phyloP scores from a whole-genome alignment of 331 rosid species.

The Malus hybrid region DNA sequence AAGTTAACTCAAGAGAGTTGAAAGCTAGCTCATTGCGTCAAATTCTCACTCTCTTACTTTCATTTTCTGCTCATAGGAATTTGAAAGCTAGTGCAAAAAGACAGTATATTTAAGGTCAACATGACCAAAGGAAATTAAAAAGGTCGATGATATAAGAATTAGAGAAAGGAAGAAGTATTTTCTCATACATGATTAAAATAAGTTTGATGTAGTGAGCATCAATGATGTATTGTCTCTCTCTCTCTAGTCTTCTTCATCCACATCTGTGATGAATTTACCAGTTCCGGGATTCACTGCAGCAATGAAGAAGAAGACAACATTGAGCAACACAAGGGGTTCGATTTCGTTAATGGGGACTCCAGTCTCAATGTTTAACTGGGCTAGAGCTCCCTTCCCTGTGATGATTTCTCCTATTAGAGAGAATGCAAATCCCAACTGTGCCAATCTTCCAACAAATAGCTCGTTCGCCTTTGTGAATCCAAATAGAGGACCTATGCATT shows the following conservation, averaged over 20 bases:
- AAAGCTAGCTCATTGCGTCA: too few relatives aligned
- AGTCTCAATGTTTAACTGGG: conserved; percentile 89
- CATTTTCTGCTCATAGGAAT: too few relatives aligned
- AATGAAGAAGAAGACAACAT: conserved; percentile 81
- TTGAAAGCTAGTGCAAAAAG: neutral
- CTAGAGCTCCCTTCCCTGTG: conserved; percentile 97
- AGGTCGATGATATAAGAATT: neutral
- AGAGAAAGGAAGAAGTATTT: neutral
- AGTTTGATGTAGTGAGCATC: neutral
- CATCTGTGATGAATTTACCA: conserved; percentile 82
- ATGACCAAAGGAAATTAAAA: too few relatives aligned
- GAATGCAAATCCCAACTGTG: conserved; percentile 91
- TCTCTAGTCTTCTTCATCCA: conserved; percentile 41
- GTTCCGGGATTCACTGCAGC: conserved; percentile 98
- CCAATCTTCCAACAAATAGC: conserved; percentile 95
- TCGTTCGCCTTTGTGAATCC: conserved; percentile 96
- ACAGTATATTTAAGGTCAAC: too few relatives aligned
- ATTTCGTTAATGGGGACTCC: conserved; percentile 90
- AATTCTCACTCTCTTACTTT: too few relatives aligned
- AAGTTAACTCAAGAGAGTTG: too few relatives aligned
- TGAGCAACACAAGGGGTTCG: conserved; percentile 87
- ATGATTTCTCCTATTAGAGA: conserved; percentile 89
- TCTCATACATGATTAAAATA: conserved; percentile 8
- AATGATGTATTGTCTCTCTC: neutral
- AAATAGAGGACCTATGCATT: conserved; percentile 64